Conservation (phyloP, 78 protist species). For the Dictyostelium capitatum region DNA sequence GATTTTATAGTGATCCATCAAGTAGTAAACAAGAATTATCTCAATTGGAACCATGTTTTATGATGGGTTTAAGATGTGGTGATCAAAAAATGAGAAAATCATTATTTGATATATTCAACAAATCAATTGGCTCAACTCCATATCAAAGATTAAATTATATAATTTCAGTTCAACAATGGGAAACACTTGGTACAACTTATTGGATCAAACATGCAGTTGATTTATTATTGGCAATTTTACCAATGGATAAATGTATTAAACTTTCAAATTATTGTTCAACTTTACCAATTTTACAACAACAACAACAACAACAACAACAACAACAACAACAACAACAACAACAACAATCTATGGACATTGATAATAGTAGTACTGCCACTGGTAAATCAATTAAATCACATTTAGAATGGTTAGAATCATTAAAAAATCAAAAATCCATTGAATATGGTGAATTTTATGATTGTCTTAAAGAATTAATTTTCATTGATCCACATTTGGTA, state of each 20-base stretch:
- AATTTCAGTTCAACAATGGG: conserved; percentile 79
- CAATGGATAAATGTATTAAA: background rate
- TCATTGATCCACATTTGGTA: conserved; percentile 7
- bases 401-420: conserved; percentile 6
- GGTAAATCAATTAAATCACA: background rate
- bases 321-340: background rate
- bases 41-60: conserved; percentile 75
- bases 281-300: background rate
- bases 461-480: conserved; percentile 45
- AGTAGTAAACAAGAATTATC: conserved; percentile 49
- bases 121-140: conserved; percentile 11
- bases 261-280: background rate
- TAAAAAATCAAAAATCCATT: background rate
- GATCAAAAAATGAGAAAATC: conserved; percentile 61
- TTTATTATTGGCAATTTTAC: conserved; percentile 76
- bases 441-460: conserved; percentile 22
- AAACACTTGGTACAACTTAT: conserved; percentile 66
- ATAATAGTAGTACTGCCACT: too few species aligned
- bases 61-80: conserved; percentile 83
- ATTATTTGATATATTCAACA: conserved; percentile 28
- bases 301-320: background rate
- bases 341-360: background rate
- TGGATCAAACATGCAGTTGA: conserved; percentile 90
- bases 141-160: conserved; percentile 72
- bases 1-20: conserved; percentile 25